phyloP scores from a whole-genome alignment of 1,139 yeast genomes.

The Pichia sp. region DNA sequence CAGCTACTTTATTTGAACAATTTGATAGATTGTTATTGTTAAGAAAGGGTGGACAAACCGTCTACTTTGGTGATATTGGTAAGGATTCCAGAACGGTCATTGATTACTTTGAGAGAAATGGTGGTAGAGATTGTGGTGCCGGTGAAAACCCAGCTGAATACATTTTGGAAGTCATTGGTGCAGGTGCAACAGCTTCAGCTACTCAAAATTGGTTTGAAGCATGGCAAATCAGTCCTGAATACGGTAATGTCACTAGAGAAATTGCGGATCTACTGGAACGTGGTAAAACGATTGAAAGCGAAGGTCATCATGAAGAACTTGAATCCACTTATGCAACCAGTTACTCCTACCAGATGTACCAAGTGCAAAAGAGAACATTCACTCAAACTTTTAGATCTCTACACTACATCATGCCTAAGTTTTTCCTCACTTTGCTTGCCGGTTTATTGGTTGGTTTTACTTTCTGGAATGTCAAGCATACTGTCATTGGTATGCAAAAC shows the following conservation, averaged over 20 bases:
- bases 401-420: conserved; percentile 39
- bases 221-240: conserved; percentile 27
- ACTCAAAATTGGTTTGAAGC: conserved; percentile 38
- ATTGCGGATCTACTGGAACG: conserved; percentile 20
- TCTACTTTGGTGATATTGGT: conserved; percentile 54
- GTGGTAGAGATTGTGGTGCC: conserved; percentile 41
- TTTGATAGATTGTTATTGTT: conserved; percentile 38
- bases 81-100: conserved; percentile 37
- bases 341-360: conserved; percentile 32
- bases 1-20: conserved; percentile 43
- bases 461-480: conserved; percentile 25
- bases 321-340: conserved; percentile 30
- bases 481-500: conserved; percentile 46
- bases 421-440: conserved; percentile 23
- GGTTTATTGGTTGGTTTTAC: conserved; percentile 44
- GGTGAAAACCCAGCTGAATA: conserved; percentile 49
- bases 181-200: conserved; percentile 43
- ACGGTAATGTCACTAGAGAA: conserved; percentile 16
- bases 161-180: conserved; percentile 50
- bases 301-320: conserved; percentile 29
- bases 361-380: conserved; percentile 36
- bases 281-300: conserved; percentile 24
- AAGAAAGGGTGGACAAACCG: conserved; percentile 47
- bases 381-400: conserved; percentile 43
- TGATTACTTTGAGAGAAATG: conserved; percentile 44